These are phyloP conservation scores for Exophiala aquamarina DNA, from an alignment of 2,329 filamentous ascomycete species.

Conservation along the genomic window DNA sequence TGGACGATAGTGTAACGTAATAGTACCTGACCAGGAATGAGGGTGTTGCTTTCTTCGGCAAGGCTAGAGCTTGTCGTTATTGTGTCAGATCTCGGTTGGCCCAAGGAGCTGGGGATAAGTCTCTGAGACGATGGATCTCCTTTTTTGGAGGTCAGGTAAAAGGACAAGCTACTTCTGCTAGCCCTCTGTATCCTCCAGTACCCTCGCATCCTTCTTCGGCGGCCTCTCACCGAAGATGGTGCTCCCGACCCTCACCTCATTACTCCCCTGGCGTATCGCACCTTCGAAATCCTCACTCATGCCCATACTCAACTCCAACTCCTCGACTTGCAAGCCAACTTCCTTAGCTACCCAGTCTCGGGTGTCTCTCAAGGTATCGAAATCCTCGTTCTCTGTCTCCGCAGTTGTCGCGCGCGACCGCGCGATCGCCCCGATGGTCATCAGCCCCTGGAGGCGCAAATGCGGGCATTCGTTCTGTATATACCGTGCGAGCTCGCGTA, in stretches of 20 bases:
- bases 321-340: conserved; percentile 53
- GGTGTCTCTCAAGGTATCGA: conserved; percentile 66
- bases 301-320: conserved; percentile 91
- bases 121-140: too few relatives aligned
- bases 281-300: conserved; percentile 98
- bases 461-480: conserved; percentile 68
- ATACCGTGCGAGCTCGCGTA: conserved; percentile 65
- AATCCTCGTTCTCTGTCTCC: conserved; percentile 90
- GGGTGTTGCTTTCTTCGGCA: too few relatives aligned
- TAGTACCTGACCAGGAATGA: too few relatives aligned
- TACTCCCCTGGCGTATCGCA: conserved; percentile 78
- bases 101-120: too few relatives aligned
- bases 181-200: conserved; percentile 36
- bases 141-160: too few relatives aligned
- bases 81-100: too few relatives aligned
- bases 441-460: conserved; percentile 75
- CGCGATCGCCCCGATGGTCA: conserved; percentile 97
- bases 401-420: conserved; percentile 70
- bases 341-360: conserved; percentile 68
- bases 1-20: too few relatives aligned
- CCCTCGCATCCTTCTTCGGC: conserved; percentile 73
- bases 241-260: conserved; percentile 88
- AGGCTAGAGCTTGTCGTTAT: too few relatives aligned
- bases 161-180: conserved; percentile 8
- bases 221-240: conserved; percentile 89